A percentile compares a stretch with the other conserved stretches of the same genome.
phyloP scores from a whole-genome alignment of 2,329 filamentous ascomycete species.

The Xenoacremonium recifei region DNA sequence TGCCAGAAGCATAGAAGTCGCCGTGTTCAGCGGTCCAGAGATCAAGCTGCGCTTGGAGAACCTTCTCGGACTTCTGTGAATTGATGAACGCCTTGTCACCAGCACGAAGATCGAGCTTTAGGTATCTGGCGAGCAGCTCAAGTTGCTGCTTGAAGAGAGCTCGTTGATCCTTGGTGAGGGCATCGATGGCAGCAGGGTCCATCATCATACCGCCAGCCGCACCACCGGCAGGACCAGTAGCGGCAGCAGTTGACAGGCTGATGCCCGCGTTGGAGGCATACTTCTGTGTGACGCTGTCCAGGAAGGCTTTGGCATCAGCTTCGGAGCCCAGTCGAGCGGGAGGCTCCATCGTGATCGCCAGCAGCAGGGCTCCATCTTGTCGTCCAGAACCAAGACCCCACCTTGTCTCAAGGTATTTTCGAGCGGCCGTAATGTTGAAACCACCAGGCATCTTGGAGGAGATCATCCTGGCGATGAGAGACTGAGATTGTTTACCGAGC shows the following conservation, averaged over 20 bases:
- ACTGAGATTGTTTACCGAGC: constrained; percentile 93
- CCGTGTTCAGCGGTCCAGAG: constrained; percentile 95
- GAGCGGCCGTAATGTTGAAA: constrained; percentile 95
- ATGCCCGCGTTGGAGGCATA: constrained; percentile 84
- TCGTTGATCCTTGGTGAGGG: constrained; percentile 93
- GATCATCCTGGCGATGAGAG: constrained; percentile 88
- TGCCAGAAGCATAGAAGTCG: constrained; percentile 92
- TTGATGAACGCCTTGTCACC: constrained; percentile 90
- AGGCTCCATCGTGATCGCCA: constrained; percentile 93
- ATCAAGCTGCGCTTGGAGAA: constrained; percentile 90
- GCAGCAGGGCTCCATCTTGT: constrained; percentile 85
- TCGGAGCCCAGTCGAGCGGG: constrained; percentile 85
- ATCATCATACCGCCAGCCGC: constrained; percentile 94
- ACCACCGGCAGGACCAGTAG: constrained; percentile 70
- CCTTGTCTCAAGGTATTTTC: constrained; percentile 91
- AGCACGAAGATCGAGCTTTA: constrained; percentile 95
- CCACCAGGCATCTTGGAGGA: constrained; percentile 99
- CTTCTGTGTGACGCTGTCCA: constrained; percentile 86
- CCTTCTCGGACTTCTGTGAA: constrained; percentile 79
- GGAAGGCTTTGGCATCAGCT: constrained; percentile 84
- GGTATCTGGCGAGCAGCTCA: constrained; percentile 89
- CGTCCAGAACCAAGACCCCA: constrained; percentile 86
- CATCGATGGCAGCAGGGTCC: constrained; percentile 96
- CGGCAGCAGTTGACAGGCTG: constrained; percentile 73
- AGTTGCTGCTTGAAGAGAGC: constrained; percentile 98